Evolutionary conservation across 768 basidiomycete species (phyloP), one percentile per base, ranked within the genome.

Genomic region (Trametes cinnabarina): DNA sequence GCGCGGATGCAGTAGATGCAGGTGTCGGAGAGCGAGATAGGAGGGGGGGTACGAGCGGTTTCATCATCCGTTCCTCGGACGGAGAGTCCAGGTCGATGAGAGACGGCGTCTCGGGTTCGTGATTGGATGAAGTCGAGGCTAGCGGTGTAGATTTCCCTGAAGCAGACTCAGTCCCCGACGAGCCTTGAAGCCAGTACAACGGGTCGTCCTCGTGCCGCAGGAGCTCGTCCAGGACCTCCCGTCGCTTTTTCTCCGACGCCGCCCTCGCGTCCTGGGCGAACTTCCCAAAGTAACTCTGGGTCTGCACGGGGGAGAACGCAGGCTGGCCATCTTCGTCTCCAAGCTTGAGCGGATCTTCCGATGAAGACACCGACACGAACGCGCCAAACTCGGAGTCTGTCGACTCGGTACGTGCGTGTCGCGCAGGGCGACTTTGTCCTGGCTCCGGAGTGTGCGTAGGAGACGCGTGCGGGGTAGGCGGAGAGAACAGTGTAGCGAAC

Each of bases 181-280:
- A 19, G 57, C 60, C 60, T 47, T 65, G 46, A 26, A 83, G 55
- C 75, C 84, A 86, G 66, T 84, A 87, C 63, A 89, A 68, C 1
- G 87, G 87, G 68, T 90, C 87, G 49, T 88, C 85, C 69, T 90
- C 81, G 58, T 87, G 82, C 57, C 77, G 63, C 35, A 90, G 67
- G 34, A 90, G 69, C 66, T 91, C 88, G 43, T 86, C 81, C 47
- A 90, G 72, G 5, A 90, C 72, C 22, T 72, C 76, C 54, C 77
- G 77, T 58, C 81, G 75, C 48, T 78, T 83, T 37, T 73, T 75
- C 49, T 82, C 81, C 0, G 80, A 76, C 10, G 84, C 79, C 0
- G 72, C 72, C 65, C 77, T 84, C 11, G 88, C 86, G 32, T 77
- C 77, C 47, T 81, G 74, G 3, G 79, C 78, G 55, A 90, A 86